Conservation (phyloP, 2,329 filamentous ascomycete species). For the Escovopsis weberi region DNA sequence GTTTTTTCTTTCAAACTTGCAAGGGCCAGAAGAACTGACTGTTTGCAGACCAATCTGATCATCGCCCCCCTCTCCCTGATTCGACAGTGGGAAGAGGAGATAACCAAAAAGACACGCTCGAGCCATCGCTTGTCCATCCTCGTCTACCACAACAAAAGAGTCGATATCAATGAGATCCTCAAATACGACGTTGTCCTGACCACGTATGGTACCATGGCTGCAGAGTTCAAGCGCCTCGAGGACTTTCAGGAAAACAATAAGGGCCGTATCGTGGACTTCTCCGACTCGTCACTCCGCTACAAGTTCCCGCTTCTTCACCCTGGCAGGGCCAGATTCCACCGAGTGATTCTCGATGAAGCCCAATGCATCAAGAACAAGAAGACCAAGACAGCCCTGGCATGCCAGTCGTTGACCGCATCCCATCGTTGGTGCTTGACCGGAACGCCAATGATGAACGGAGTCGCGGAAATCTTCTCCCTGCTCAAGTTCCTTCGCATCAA, state of each 20-base stretch:
- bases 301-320: constrained; percentile 46
- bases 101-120: constrained; percentile 50
- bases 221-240: constrained; percentile 47
- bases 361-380: constrained; percentile 69
- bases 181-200: constrained; percentile 69
- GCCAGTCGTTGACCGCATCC: constrained; percentile 47
- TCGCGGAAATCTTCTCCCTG: constrained; percentile 63
- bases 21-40: not conserved
- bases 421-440: constrained; percentile 72
- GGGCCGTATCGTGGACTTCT: constrained; percentile 22
- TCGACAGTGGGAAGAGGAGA: constrained; percentile 74
- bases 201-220: constrained; percentile 63
- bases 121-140: constrained; percentile 47
- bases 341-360: constrained; percentile 75
- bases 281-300: constrained; percentile 19
- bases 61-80: constrained; percentile 68
- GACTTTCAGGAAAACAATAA: constrained; percentile 34
- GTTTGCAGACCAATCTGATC: constrained; percentile 60
- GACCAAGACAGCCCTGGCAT: constrained; percentile 58
- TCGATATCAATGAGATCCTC: constrained; percentile 43
- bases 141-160: constrained; percentile 56
- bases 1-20: no score
- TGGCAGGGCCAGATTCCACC: constrained; percentile 50
- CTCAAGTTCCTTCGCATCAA: constrained; percentile 63
- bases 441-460: constrained; percentile 79